Evolutionary conservation across 805 yeast species (phyloP).

Genomic region (Candida montana): DNA sequence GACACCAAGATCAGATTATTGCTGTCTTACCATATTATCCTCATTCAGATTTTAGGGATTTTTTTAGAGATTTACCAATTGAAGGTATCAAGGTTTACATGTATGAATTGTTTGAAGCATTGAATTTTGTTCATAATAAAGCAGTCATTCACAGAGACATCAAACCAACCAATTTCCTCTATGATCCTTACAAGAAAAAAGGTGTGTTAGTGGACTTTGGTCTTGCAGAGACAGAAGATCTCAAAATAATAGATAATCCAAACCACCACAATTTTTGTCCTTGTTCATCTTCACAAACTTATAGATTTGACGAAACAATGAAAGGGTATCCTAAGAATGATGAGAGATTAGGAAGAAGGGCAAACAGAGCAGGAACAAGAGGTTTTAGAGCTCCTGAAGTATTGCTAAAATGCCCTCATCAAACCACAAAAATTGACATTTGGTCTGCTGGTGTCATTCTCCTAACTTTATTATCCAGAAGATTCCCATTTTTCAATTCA

Average conservation of each 20-base stretch:
- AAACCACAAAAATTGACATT: slow-evolving; percentile 67
- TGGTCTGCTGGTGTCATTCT: slow-evolving; percentile 83
- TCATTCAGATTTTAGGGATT: slow-evolving; percentile 85
- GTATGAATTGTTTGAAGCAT: slow-evolving; percentile 69
- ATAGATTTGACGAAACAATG: slow-evolving; percentile 26
- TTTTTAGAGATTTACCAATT: slow-evolving; percentile 73
- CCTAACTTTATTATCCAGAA: slow-evolving; percentile 65
- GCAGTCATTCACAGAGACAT: slow-evolving; percentile 75
- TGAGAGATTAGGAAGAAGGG: slow-evolving; percentile 81
- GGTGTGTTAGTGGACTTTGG: slow-evolving; percentile 85
- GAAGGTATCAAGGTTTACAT: slow-evolving; percentile 78
- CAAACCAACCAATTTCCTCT: slow-evolving; percentile 70
- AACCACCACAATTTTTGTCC: slow-evolving; percentile 43
- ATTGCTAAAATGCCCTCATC: slow-evolving; percentile 40
- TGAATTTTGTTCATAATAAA: slow-evolving; percentile 59
- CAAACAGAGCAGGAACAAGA: slow-evolving; percentile 93
- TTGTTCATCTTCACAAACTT: slow-evolving; percentile 34
- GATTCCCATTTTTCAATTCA: slow-evolving; percentile 92
- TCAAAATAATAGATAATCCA: slow-evolving; percentile 15
- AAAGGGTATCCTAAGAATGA: slow-evolving; percentile 85
- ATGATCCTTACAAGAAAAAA: slow-evolving; percentile 40
- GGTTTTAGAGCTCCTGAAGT: slow-evolving; percentile 87
- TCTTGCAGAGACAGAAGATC: slow-evolving; percentile 44
- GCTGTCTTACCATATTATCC: slow-evolving; percentile 89
- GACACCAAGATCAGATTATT: slow-evolving; percentile 86